Evolutionary conservation across 2,329 filamentous ascomycete species (phyloP).

Genomic region (Aureobasidium sp.): DNA sequence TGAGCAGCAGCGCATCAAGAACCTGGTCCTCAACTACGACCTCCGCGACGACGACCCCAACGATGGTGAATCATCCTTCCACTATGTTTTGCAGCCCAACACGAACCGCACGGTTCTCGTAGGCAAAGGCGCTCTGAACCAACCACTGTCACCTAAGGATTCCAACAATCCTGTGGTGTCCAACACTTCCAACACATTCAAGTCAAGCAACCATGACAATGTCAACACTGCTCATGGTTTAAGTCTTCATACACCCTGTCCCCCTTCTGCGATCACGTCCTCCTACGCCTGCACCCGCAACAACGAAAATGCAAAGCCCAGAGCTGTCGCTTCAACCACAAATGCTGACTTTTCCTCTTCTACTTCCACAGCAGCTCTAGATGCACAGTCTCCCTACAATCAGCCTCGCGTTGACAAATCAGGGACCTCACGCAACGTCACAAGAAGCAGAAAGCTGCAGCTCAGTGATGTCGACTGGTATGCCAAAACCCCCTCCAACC

Average conservation of each 20-base stretch:
- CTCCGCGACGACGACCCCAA: constrained; percentile 67
- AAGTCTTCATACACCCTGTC: constrained; percentile 10
- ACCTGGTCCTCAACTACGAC: constrained; percentile 92
- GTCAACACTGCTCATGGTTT: constrained; percentile 3
- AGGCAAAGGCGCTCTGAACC: constrained; percentile 28
- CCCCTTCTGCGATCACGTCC: constrained; percentile 3
- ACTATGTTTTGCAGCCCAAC: constrained; percentile 39
- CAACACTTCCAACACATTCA: not conserved
- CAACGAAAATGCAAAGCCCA: constrained; percentile 8
- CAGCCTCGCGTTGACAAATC: constrained; percentile 49
- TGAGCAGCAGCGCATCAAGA: constrained; percentile 98
- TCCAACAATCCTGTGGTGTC: constrained; percentile 24
- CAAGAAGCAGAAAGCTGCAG: constrained; percentile 83
- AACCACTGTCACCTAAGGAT: constrained; percentile 19
- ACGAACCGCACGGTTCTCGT: constrained; percentile 42
- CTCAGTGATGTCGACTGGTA: constrained; percentile 98
- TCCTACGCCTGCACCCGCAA: not conserved
- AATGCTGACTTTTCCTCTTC: constrained; percentile 9
- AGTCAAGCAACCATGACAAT: constrained; percentile 13
- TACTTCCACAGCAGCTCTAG: constrained; percentile 5
- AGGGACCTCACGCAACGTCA: constrained; percentile 61
- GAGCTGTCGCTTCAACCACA: not conserved
- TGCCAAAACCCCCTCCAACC: constrained; percentile 20
- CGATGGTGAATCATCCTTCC: constrained; percentile 55
- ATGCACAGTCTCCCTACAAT: constrained; percentile 33